phyloP scores from a whole-genome alignment of 2,329 filamentous ascomycete genomes.

The Cryphonectria nitschkei region DNA sequence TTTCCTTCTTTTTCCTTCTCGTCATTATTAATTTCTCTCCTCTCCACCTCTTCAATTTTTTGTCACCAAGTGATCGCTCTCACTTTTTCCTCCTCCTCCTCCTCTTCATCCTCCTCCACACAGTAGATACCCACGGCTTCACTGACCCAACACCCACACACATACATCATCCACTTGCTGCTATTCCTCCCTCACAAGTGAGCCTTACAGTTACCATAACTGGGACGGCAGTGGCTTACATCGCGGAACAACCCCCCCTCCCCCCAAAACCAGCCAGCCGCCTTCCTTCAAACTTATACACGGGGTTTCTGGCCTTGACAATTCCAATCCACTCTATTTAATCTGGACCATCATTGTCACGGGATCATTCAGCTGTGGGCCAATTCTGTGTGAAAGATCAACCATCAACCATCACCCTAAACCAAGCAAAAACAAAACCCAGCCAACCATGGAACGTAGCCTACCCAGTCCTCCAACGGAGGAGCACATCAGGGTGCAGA shows the following conservation, averaged over 20 bases:
- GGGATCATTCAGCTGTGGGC: background rate
- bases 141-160: background rate
- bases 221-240: background rate
- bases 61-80: background rate
- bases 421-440: slow-evolving; percentile 13
- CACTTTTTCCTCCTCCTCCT: background rate
- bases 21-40: slow-evolving; percentile 29
- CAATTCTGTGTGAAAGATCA: background rate
- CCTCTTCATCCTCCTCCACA: background rate
- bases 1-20: slow-evolving; percentile 10
- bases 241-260: too few relatives aligned
- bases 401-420: background rate
- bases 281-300: background rate
- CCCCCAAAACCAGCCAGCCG: too few relatives aligned
- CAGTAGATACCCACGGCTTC: background rate
- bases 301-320: background rate
- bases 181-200: too few relatives aligned
- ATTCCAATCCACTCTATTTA: background rate
- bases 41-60: background rate
- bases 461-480: slow-evolving; percentile 59
- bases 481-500: slow-evolving; percentile 43
- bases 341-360: background rate
- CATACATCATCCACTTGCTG: background rate
- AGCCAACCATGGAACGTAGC: slow-evolving; percentile 51
- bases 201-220: background rate